These are phyloP conservation scores for Tribonema minus DNA, from an alignment of 108 stramenopile species.

Conservation along the genomic window DNA sequence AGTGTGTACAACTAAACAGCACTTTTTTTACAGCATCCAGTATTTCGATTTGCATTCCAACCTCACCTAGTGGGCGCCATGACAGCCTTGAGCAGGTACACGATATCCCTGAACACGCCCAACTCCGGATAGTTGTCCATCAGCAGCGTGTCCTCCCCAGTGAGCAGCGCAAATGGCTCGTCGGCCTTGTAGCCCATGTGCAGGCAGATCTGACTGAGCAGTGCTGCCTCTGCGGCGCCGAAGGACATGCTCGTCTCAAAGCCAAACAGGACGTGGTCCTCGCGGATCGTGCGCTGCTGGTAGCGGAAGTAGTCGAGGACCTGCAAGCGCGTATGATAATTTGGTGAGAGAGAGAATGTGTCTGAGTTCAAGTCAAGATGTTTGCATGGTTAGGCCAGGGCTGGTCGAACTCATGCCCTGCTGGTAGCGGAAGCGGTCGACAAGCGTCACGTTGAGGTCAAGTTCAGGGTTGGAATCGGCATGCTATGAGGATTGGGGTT, in stretches of 20 bases:
- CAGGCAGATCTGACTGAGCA: slow-evolving; percentile 43
- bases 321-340: too few relatives aligned
- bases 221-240: slow-evolving; percentile 22
- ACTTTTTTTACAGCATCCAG: too few relatives aligned
- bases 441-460: too few relatives aligned
- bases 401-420: too few relatives aligned
- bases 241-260: slow-evolving; percentile 52
- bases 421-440: too few relatives aligned
- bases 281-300: slow-evolving; percentile 27
- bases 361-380: too few relatives aligned
- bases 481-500: too few relatives aligned
- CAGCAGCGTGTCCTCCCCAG: slow-evolving; percentile 55
- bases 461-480: too few relatives aligned
- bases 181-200: slow-evolving; percentile 50
- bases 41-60: too few relatives aligned
- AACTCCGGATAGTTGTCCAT: slow-evolving; percentile 94
- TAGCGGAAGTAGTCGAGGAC: slow-evolving; percentile 87
- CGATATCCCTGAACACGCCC: slow-evolving; percentile 94
- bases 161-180: slow-evolving; percentile 41
- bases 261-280: slow-evolving; percentile 45
- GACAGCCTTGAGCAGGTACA: slow-evolving; percentile 86
- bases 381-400: too few relatives aligned
- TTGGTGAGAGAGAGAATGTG: too few relatives aligned
- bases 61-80: slow-evolving; percentile 53
- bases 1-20: too few relatives aligned